These are phyloP conservation scores for Ustilago vetiveriae DNA, from an alignment of 1,284 basidiomycete genomes.

Conservation along the genomic window DNA sequence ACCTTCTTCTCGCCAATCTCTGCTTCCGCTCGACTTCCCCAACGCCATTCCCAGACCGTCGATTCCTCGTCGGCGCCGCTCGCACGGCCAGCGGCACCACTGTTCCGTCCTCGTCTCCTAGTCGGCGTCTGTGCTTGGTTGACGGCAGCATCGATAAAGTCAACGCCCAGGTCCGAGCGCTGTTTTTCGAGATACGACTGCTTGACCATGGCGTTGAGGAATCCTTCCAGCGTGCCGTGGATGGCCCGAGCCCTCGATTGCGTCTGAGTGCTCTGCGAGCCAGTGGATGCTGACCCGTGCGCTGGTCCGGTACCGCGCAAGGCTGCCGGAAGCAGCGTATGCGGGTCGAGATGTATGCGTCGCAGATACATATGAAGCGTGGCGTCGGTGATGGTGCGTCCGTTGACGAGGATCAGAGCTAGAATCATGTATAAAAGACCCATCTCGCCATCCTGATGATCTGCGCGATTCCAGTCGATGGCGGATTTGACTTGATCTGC, in stretches of 20 bases:
- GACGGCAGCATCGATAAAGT: conserved; percentile 24
- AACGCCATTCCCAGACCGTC: conserved; percentile 61
- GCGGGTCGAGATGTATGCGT: conserved; percentile 24
- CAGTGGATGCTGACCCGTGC: conserved; percentile 6
- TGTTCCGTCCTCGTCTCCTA: conserved; percentile 20
- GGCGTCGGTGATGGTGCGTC: conserved; percentile 60
- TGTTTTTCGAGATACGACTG: conserved; percentile 63
- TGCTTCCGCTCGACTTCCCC: conserved; percentile 64
- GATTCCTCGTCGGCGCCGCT: conserved; percentile 39
- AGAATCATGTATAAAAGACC: conserved; percentile 64
- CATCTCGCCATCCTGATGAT: conserved; percentile 54
- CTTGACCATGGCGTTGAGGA: conserved; percentile 43
- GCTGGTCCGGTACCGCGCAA: conserved; percentile 33
- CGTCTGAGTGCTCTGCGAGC: conserved; percentile 36
- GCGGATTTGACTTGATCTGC: conserved; percentile 16
- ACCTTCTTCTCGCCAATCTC: conserved; percentile 64
- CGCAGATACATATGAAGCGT: conserved; percentile 32
- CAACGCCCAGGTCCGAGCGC: conserved; percentile 26
- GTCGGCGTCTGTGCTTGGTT: conserved; percentile 21
- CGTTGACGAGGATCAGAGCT: conserved; percentile 65
- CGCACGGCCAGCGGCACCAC: conserved; percentile 10
- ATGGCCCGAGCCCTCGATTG: conserved; percentile 22
- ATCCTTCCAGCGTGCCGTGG: conserved; percentile 49
- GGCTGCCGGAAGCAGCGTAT: conserved; percentile 23
- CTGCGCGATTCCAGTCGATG: conserved; percentile 37